phyloP scores from a whole-genome alignment of 1,284 basidiomycete genomes.

The Leccinum pachyderme region DNA sequence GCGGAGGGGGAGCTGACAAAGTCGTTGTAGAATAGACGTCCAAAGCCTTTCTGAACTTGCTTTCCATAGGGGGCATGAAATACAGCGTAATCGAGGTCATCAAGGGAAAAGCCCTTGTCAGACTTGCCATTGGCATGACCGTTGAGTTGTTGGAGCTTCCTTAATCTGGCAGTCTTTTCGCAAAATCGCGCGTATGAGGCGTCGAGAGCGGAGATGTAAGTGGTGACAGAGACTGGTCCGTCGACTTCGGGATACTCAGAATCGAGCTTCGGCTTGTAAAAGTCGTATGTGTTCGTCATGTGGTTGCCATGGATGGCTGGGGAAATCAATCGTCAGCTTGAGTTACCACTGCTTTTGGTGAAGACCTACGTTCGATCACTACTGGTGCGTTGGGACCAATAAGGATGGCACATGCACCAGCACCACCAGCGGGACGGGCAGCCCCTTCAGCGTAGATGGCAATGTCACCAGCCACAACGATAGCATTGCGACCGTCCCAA shows the following conservation, averaged over 20 bases:
- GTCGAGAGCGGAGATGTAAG: conserved; percentile 94
- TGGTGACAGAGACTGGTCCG: conserved; percentile 93
- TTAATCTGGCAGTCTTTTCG: conserved; percentile 74
- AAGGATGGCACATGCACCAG: conserved; percentile 92
- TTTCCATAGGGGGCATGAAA: conserved; percentile 98
- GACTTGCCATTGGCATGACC: conserved; percentile 37
- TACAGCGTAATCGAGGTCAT: conserved; percentile 85
- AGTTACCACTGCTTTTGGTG: not conserved
- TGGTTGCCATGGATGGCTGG: conserved; percentile 95
- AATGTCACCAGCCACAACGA: conserved; percentile 97
- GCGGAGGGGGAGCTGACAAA: conserved; percentile 79
- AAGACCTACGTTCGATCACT: conserved; percentile 88
- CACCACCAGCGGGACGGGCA: conserved; percentile 95
- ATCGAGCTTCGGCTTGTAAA: conserved; percentile 93
- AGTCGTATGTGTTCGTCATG: conserved; percentile 98
- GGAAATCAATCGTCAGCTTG: conserved; percentile 16
- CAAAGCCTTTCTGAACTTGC: conserved; percentile 96
- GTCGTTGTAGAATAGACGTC: conserved; percentile 91
- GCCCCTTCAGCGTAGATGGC: conserved; percentile 97
- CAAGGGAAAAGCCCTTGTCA: conserved; percentile 58
- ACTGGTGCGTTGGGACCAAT: conserved; percentile 96
- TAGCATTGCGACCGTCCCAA: conserved; percentile 99
- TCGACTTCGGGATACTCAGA: conserved; percentile 98
- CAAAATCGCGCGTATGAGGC: conserved; percentile 86
- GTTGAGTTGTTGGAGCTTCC: conserved; percentile 44